These are phyloP conservation scores for Mycena filopes DNA, from an alignment of 768 basidiomycete genomes.

Conservation along the genomic window DNA sequence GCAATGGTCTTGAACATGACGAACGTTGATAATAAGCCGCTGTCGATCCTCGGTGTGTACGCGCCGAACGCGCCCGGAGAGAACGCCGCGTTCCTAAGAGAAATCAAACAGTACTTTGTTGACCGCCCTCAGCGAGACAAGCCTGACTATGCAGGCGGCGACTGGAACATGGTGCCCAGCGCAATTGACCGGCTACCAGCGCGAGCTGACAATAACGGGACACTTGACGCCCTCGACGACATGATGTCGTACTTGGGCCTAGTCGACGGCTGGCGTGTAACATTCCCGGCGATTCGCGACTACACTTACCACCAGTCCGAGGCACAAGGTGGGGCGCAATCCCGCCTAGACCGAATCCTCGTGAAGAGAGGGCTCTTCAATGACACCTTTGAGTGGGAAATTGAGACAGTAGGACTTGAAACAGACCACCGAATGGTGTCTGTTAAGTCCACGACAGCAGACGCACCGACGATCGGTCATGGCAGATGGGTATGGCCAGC, in stretches of 20 bases:
- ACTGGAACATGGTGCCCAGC: neutral
- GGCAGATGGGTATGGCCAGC: too few relatives aligned
- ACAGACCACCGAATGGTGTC: neutral
- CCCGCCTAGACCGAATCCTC: neutral
- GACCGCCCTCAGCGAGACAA: neutral
- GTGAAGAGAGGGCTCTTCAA: neutral
- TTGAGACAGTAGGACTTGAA: too few relatives aligned
- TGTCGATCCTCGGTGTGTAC: conserved; percentile 46
- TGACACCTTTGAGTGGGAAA: neutral
- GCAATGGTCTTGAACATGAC: neutral
- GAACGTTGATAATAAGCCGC: too few relatives aligned
- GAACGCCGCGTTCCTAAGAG: too few relatives aligned
- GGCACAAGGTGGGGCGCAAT: too few relatives aligned
- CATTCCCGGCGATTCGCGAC: too few relatives aligned
- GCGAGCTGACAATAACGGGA: neutral
- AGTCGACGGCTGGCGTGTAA: neutral
- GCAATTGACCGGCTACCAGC: neutral
- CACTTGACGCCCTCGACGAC: neutral
- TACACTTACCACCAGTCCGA: too few relatives aligned
- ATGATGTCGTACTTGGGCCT: neutral
- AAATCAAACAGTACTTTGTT: neutral
- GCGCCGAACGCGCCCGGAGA: conserved; percentile 50
- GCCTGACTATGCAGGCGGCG: neutral
- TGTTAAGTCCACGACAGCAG: neutral
- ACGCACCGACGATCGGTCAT: neutral